Conservation (phyloP, 495 filamentous ascomycete species). For the Podospora didyma region DNA sequence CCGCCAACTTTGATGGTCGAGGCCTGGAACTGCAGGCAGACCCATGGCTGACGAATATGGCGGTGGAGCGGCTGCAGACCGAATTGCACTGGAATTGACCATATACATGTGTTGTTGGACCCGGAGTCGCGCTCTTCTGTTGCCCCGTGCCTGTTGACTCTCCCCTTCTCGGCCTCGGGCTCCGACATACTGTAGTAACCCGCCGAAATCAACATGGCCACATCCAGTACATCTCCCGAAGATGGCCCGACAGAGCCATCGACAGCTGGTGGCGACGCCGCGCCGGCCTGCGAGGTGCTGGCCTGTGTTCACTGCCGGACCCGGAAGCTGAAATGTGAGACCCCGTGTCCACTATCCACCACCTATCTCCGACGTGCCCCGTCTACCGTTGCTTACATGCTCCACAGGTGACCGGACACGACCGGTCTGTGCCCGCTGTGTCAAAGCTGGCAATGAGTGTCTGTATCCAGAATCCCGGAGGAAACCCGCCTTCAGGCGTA, state of each 20-base stretch:
- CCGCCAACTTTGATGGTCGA: no score
- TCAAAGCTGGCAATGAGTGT: conserved; percentile 65
- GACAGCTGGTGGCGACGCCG: not conserved
- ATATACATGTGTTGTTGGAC: no score
- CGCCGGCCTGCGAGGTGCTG: conserved; percentile 30
- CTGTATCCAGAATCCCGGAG: conserved; percentile 78
- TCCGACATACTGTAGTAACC: no score
- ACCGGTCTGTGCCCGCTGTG: conserved; percentile 73
- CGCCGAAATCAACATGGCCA: no score
- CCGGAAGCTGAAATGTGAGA: conserved; percentile 58
- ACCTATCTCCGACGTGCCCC: not conserved
- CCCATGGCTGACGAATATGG: no score
- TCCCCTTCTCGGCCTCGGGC: no score
- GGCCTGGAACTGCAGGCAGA: no score
- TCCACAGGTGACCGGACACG: conserved; percentile 49
- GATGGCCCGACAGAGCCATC: not conserved
- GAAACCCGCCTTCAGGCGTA: conserved; percentile 84
- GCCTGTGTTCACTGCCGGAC: conserved; percentile 56
- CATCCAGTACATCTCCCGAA: not conserved
- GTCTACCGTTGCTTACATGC: conserved; percentile 12
- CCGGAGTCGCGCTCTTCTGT: no score
- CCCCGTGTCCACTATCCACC: not conserved
- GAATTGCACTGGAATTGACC: no score
- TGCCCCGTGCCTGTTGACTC: no score
- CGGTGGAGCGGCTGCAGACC: no score